Percentiles rank a stretch among this genome's conserved stretches.
Evolutionary conservation across 2,329 filamentous ascomycete species (phyloP).

Genomic region (Zymoseptoria passerinii): DNA sequence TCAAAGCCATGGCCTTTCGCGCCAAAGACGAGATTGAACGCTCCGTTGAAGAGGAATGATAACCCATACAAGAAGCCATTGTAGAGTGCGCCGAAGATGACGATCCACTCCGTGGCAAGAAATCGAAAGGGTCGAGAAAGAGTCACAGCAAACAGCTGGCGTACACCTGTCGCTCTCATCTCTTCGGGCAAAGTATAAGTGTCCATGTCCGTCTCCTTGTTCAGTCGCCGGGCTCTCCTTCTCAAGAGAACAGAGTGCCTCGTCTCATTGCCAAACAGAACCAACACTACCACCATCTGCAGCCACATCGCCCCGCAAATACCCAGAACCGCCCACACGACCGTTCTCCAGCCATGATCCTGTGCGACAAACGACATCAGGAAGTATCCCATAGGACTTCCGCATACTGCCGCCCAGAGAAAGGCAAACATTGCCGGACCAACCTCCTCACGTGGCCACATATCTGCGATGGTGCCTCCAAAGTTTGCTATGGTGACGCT

Average conservation of each 20-base stretch:
- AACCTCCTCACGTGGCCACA: constrained; percentile 41
- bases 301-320: constrained; percentile 39
- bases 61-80: constrained; percentile 44
- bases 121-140: constrained; percentile 43
- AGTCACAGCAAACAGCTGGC: constrained; percentile 35
- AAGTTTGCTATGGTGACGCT: constrained; percentile 44
- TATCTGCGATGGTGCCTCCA: constrained; percentile 43
- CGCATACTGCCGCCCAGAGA: constrained; percentile 41
- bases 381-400: constrained; percentile 40
- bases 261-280: constrained; percentile 34
- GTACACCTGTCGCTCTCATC: constrained; percentile 32
- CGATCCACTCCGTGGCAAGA: constrained; percentile 40
- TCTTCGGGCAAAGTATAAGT: constrained; percentile 30
- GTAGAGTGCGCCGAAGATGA: constrained; percentile 41
- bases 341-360: constrained; percentile 35
- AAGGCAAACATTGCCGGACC: constrained; percentile 36
- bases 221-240: constrained; percentile 17
- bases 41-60: constrained; percentile 44
- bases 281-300: constrained; percentile 33
- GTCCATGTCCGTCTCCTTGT: constrained; percentile 19
- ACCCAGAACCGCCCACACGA: constrained; percentile 41
- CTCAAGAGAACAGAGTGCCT: constrained; percentile 39
- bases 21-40: constrained; percentile 44
- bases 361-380: constrained; percentile 41
- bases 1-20: constrained; percentile 31